phyloP scores from a whole-genome alignment of 2,329 filamentous ascomycete species.

The Xylariaceae sp. region DNA sequence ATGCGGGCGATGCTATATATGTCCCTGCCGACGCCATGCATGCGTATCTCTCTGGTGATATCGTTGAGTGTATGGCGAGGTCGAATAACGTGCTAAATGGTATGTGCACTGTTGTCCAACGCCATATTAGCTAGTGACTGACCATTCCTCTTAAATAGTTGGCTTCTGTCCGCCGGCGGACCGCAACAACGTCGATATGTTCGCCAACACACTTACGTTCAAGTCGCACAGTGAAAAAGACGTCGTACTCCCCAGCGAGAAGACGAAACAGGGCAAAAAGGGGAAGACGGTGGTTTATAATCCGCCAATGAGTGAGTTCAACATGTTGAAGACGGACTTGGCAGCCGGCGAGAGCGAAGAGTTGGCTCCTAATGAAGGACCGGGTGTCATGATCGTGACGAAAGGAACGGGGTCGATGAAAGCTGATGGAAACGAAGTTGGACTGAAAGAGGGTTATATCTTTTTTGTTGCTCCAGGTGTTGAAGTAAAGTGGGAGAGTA shows the following conservation, averaged over 20 bases:
- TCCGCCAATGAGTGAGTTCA: conserved; percentile 70
- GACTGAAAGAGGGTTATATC: conserved; percentile 60
- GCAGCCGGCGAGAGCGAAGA: conserved; percentile 56
- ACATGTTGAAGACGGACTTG: conserved; percentile 62
- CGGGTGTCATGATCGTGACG: conserved; percentile 62
- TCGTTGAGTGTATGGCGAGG: conserved; percentile 77
- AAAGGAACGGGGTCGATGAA: conserved; percentile 57
- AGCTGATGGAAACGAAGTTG: conserved; percentile 49
- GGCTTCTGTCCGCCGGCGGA: conserved; percentile 68
- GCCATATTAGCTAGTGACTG: too few species aligned
- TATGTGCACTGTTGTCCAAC: too few species aligned
- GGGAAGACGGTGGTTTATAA: conserved; percentile 63
- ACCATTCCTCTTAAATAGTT: neutral
- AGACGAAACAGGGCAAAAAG: conserved; percentile 49
- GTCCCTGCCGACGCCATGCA: conserved; percentile 74
- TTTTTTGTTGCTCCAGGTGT: conserved; percentile 63
- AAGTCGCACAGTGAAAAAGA: conserved; percentile 57
- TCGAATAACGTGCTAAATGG: conserved; percentile 70
- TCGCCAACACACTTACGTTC: conserved; percentile 63
- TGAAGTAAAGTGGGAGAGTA: conserved; percentile 31
- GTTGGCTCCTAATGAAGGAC: conserved; percentile 54
- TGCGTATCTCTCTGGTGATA: conserved; percentile 69
- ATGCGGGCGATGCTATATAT: conserved; percentile 65
- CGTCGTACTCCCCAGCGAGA: conserved; percentile 49
- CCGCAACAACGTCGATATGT: conserved; percentile 62